These are phyloP conservation scores for Solanum peruvianum DNA, from an alignment of 257 asterid genomes.

Conservation along the genomic window DNA sequence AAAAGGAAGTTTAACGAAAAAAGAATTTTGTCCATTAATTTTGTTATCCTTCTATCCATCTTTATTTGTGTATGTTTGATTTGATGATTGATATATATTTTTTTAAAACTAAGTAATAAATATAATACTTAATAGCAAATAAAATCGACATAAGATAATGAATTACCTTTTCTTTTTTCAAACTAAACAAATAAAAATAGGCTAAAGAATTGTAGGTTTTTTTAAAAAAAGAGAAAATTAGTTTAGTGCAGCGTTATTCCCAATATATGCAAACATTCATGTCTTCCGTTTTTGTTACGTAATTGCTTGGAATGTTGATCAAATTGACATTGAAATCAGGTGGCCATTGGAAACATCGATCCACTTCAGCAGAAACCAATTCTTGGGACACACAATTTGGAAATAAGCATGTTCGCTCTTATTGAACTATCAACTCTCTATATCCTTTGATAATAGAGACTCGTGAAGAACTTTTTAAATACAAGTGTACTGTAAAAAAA, in stretches of 20 bases:
- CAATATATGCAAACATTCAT: background rate
- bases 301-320: background rate
- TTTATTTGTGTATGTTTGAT: too few species aligned
- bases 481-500: background rate
- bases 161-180: too few species aligned
- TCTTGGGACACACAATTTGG: background rate
- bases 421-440: background rate
- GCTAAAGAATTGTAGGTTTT: too few species aligned
- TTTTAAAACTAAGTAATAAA: too few species aligned
- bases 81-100: background rate
- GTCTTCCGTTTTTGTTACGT: background rate
- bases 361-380: background rate
- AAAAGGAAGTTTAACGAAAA: too few species aligned
- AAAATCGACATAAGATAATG: too few species aligned
- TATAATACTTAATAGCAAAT: too few species aligned
- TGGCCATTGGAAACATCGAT: background rate
- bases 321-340: background rate
- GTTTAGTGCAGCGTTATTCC: background rate
- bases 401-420: too few species aligned
- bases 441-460: background rate
- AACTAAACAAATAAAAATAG: too few species aligned
- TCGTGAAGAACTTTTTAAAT: background rate
- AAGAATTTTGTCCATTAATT: too few species aligned
- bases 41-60: too few species aligned
- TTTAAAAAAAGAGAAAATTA: background rate